These are phyloP conservation scores for Davidsoniella neocaledoniae DNA, from an alignment of 2,329 filamentous ascomycete species.

Conservation along the genomic window DNA sequence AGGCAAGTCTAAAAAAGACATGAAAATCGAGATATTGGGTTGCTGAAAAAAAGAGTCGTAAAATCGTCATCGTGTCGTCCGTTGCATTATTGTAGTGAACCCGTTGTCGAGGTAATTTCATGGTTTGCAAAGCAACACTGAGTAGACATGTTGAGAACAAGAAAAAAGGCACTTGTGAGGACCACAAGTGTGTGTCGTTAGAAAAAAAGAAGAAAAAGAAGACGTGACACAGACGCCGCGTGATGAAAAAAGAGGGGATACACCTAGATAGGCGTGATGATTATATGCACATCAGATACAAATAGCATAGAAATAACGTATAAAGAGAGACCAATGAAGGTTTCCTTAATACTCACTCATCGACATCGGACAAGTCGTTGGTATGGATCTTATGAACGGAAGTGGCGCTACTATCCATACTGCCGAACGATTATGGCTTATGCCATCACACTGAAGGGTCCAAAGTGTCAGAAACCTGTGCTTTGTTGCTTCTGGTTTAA, in stretches of 20 bases:
- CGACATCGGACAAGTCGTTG: neutral
- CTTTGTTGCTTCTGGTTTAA: conserved; percentile 9
- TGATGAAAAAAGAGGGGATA: neutral
- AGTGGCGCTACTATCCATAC: neutral
- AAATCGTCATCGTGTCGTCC: conserved; percentile 12
- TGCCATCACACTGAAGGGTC: conserved; percentile 12
- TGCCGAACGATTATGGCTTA: conserved; percentile 6
- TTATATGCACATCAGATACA: neutral
- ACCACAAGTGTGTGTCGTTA: conserved; percentile 3
- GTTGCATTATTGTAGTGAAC: neutral
- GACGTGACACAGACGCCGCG: conserved; percentile 4
- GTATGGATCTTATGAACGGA: neutral
- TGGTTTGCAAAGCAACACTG: neutral
- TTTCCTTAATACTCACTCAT: neutral
- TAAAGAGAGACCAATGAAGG: conserved; percentile 1
- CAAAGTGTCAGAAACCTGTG: conserved; percentile 14
- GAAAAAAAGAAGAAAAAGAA: neutral
- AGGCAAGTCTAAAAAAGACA: conserved; percentile 1
- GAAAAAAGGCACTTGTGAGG: conserved; percentile 3
- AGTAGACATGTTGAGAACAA: conserved; percentile 9
- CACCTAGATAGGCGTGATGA: conserved; percentile 5
- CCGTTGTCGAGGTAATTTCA: neutral
- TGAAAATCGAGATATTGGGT: neutral
- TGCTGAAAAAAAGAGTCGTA: conserved; percentile 7
- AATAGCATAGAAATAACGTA: conserved; percentile 1